These are phyloP conservation scores for Polytrichum formosum DNA, from an alignment of 225 moss, liverwort and hornwort genomes.

Conservation along the genomic window DNA sequence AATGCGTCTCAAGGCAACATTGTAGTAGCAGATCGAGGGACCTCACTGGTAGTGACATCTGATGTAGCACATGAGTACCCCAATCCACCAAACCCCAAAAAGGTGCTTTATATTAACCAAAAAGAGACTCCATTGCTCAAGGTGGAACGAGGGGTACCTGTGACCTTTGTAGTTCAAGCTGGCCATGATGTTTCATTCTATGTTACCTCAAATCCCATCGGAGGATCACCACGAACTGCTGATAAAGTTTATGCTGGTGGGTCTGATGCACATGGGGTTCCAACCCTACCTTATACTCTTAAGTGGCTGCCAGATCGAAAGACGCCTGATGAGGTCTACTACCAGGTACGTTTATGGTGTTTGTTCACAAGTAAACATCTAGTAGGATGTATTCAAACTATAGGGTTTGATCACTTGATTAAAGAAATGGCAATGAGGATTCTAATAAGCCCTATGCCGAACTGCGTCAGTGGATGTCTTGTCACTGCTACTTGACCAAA, in stretches of 20 bases:
- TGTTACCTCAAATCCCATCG: conserved; percentile 83
- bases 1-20: conserved; percentile 74
- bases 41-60: conserved; percentile 66
- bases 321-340: conserved; percentile 90
- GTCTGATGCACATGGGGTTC: conserved; percentile 74
- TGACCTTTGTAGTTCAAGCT: conserved; percentile 88
- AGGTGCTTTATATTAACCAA: conserved; percentile 84
- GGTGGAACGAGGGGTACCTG: conserved; percentile 96
- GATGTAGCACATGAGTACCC: conserved; percentile 80
- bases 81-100: conserved; percentile 83
- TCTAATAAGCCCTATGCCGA: neutral
- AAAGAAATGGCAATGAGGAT: neutral
- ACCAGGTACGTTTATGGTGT: conserved; percentile 36
- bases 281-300: conserved; percentile 59
- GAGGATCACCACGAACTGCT: conserved; percentile 47
- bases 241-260: conserved; percentile 81
- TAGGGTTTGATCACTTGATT: neutral
- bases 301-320: conserved; percentile 88
- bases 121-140: conserved; percentile 91
- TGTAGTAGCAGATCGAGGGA: conserved; percentile 94
- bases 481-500: too few species aligned
- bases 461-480: neutral
- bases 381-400: too few species aligned
- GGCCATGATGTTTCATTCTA: conserved; percentile 91
- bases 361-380: too few species aligned